Evolutionary conservation across 2,329 filamentous ascomycete species (phyloP), one percentile per base, ranked within the genome.

Genomic region (Neopestalotiopsis sp.): DNA sequence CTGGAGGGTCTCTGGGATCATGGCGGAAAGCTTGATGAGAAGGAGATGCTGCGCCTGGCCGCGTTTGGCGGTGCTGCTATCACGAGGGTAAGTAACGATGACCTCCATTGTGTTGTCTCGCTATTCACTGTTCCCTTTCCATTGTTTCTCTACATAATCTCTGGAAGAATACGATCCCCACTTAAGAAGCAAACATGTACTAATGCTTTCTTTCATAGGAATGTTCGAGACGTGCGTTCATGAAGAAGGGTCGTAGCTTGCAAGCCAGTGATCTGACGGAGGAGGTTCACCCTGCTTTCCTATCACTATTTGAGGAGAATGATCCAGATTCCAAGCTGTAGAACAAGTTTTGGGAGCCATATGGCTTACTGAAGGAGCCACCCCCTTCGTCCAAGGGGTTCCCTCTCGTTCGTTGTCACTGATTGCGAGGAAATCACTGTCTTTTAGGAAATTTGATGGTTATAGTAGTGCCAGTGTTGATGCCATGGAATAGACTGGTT

Each of bases 221-320:
- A 79, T 97, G 92, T 78, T 98, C 95, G 24, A 88, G 94, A 64
- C 84, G 95, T 69, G 96, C 96, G 0, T 99, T 97, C 81, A 86
- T 89, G 74, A 93, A 95, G 79, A 93, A 91, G 76, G 95, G 96
- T 0, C 88, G 96, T 72, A 94, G 93, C 77, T 82, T 99, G 78
- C 96, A 98, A 83, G 96, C 96, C 0, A 94, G 93, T 73, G 96
- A 98, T 81, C 82, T 99, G 78, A 98, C 95, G 0, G 94, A 96
- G 20, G 92, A 97, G 81, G 92, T 99, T 10, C 92, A 97, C 76
- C 84, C 84, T 42, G 92, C 94, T 0, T 98, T 98, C 80, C 79
- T 92, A 75, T 90, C 90, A 70, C 80, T 97, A 20, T 92, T 98
- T 76, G 95, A 94, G 0, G 93, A 95, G 73, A 86, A 87, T 3